Percentiles rank a stretch among this genome's conserved stretches.
These are phyloP conservation scores for Hypoxylon cercidicola DNA, from an alignment of 495 filamentous ascomycete genomes.

Conservation along the genomic window DNA sequence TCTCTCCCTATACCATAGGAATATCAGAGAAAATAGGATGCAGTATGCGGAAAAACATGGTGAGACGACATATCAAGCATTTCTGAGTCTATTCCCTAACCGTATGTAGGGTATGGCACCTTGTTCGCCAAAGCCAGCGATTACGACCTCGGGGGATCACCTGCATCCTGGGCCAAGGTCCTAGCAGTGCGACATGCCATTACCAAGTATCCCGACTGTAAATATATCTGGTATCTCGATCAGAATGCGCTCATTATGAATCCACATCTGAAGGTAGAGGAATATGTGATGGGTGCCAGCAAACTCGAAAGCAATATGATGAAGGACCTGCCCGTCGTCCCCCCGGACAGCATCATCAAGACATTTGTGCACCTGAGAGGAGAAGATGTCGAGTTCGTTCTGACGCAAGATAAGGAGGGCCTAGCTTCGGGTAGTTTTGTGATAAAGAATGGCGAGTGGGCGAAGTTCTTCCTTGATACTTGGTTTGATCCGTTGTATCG, in stretches of 20 bases:
- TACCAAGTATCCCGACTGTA: slow-evolving; percentile 74
- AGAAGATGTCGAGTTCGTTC: slow-evolving; percentile 80
- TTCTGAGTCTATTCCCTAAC: slow-evolving; percentile 17
- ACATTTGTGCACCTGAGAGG: slow-evolving; percentile 85
- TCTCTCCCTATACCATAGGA: slow-evolving; percentile 70
- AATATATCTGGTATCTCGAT: slow-evolving; percentile 87
- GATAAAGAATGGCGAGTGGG: slow-evolving; percentile 87
- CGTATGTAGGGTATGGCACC: slow-evolving; percentile 77
- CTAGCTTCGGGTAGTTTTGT: slow-evolving; percentile 80
- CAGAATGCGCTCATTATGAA: slow-evolving; percentile 91
- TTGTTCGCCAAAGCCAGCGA: slow-evolving; percentile 81
- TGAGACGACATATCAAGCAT: slow-evolving; percentile 55
- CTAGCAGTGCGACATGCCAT: slow-evolving; percentile 93
- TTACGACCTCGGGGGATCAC: slow-evolving; percentile 77
- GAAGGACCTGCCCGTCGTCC: slow-evolving; percentile 86
- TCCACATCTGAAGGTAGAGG: slow-evolving; percentile 70
- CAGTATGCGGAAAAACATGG: slow-evolving; percentile 91
- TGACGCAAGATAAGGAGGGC: slow-evolving; percentile 88
- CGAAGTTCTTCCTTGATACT: slow-evolving; percentile 89
- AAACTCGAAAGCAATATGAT: slow-evolving; percentile 83
- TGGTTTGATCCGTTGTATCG: slow-evolving; percentile 97
- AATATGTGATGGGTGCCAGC: slow-evolving; percentile 72
- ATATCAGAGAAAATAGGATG: slow-evolving; percentile 81
- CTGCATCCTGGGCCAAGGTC: slow-evolving; percentile 78
- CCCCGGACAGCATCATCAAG: slow-evolving; percentile 95